Base-by-base conservation (phyloP, 495 filamentous ascomycete genomes). In the Acidomyces sp. region DNA sequence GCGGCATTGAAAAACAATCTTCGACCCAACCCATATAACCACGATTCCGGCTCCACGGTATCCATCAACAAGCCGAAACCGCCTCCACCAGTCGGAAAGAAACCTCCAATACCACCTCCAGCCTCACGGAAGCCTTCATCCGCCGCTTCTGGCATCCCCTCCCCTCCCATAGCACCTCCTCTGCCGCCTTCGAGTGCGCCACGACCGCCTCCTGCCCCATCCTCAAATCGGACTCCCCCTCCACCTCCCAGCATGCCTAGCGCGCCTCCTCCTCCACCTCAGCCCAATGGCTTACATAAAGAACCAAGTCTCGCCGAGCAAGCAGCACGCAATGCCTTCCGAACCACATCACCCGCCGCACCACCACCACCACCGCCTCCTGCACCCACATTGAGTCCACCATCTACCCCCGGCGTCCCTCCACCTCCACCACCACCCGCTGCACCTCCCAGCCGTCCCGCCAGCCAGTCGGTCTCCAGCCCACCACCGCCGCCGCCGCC, bases 211-310 rank as follows among this genome's bases (percentile, higher is more conserved):
- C 61, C 64, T 31, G 52, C 66, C 28, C 55, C 62, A 25, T 62
- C 62, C 20, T 60, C 65, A 25, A 60, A 58, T 34, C 62, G 68
- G 20, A 53, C 62, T 20, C 52, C 68, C 68, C 9, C 53, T 85
- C 4, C 67, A 87, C 12, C 65, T 80, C 16, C 41, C 6, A 47
- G 37, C 21, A 18, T 15, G 24, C 35, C 15, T 19, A 23, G 6
- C 45, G 41, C 61, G 61, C 73, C 42, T 69, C 78, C 31, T 85
- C 88, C 64, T 86, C 92, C 52, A 75, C 79, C 13, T 70, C 78
- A 52, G 77, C 79, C 41, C 75, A 44, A 49, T 20, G 41, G 41
- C 35, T 15, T 20, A 15, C 4, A 13, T 17, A 31, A 36, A 18
- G 31, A 40, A 13, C 36, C 58, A 19, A 56, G 51, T 22, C 40